phyloP scores from a whole-genome alignment of 2,329 filamentous ascomycete species.

The Emmonsia crescens region DNA sequence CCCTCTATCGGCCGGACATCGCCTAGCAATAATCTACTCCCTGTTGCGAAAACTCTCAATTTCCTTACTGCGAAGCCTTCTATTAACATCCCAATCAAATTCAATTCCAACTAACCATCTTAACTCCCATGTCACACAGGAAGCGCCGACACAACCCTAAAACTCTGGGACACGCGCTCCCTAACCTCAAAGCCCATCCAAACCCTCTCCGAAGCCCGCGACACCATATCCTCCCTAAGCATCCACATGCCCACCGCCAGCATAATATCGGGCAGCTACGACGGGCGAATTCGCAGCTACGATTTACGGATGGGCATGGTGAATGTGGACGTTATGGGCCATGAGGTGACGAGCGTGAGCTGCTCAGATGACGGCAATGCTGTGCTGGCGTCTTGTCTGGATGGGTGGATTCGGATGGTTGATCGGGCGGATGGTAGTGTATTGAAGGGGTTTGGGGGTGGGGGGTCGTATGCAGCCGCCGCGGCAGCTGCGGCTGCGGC shows the following conservation, averaged over 20 bases:
- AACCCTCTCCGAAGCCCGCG: constrained; percentile 30
- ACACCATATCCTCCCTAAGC: constrained; percentile 32
- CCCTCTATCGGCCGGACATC: not conserved
- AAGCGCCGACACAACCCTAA: constrained; percentile 34
- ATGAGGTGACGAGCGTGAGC: constrained; percentile 62
- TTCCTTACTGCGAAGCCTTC: not conserved
- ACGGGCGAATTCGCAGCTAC: constrained; percentile 71
- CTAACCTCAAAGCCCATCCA: constrained; percentile 33
- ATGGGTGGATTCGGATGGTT: constrained; percentile 68
- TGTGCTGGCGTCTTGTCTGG: constrained; percentile 62
- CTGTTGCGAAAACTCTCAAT: not conserved
- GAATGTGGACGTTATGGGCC: constrained; percentile 56
- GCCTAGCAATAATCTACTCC: too few relatives aligned
- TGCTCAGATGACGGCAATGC: constrained; percentile 63
- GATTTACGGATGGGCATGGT: constrained; percentile 67
- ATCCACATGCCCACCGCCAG: constrained; percentile 30
- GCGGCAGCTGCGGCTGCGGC: not conserved
- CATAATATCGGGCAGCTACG: constrained; percentile 68
- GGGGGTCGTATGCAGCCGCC: not conserved
- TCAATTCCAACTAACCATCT: not conserved
- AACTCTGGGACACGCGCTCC: constrained; percentile 33
- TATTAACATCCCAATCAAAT: not conserved
- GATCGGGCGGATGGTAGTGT: constrained; percentile 65
- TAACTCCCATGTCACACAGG: constrained; percentile 17
- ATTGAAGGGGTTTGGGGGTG: constrained; percentile 57